Conservation (phyloP, 805 yeast genomes). For the Metschnikowia cerradonensis region DNA sequence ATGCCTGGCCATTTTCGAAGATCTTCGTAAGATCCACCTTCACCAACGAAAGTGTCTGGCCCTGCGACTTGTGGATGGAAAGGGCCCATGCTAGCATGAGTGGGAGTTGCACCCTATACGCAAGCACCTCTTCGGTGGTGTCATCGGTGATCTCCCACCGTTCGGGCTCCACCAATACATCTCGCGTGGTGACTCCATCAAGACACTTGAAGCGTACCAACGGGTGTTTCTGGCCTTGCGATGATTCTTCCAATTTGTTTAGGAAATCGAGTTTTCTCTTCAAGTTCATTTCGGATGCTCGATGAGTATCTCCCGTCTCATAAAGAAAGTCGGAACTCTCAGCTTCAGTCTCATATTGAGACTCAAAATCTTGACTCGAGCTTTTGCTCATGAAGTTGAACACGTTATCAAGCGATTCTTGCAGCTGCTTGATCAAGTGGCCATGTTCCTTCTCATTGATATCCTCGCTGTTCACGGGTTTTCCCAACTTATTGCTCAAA, state of each 20-base stretch:
- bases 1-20: constrained; percentile 81
- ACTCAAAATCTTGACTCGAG: neutral
- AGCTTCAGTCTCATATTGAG: no score
- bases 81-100: constrained; percentile 75
- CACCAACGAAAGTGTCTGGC: constrained; percentile 71
- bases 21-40: constrained; percentile 62
- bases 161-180: constrained; percentile 79
- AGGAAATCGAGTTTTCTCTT: constrained; percentile 47
- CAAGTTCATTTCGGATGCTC: constrained; percentile 22
- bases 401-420: constrained; percentile 12
- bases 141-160: constrained; percentile 79
- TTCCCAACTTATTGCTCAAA: constrained; percentile 12
- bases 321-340: neutral
- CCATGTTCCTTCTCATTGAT: constrained; percentile 12
- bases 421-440: constrained; percentile 1
- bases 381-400: constrained; percentile 12
- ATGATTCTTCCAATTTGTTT: constrained; percentile 39
- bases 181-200: constrained; percentile 63
- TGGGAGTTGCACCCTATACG: constrained; percentile 52
- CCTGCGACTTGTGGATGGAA: constrained; percentile 82
- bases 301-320: neutral
- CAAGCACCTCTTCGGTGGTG: constrained; percentile 54
- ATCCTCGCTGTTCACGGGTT: constrained; percentile 5
- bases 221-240: constrained; percentile 55
- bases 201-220: constrained; percentile 71